Conservation (phyloP, 1,284 basidiomycete species). For the Apiotrichum brassicae region DNA sequence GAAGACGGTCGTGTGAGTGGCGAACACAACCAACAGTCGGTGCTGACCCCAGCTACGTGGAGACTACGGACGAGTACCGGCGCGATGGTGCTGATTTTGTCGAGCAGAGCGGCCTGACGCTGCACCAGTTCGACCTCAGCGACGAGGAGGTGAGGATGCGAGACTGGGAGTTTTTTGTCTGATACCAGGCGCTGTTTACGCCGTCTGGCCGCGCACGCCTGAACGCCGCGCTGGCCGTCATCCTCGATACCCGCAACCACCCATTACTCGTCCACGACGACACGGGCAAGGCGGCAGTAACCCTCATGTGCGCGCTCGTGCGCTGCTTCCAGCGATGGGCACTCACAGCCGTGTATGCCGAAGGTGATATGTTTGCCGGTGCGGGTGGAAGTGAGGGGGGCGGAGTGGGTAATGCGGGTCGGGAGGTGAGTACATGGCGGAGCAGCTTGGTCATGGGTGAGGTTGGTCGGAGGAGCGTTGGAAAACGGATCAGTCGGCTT, state of each 20-base stretch:
- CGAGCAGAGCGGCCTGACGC: conserved; percentile 17
- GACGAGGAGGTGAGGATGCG: conserved; percentile 22
- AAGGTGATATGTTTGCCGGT: conserved; percentile 45
- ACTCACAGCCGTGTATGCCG: conserved; percentile 38
- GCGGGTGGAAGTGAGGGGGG: conserved; percentile 42
- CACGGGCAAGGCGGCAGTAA: conserved; percentile 39
- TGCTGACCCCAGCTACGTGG: conserved; percentile 31
- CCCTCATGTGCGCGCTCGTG: conserved; percentile 35
- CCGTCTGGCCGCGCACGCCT: conserved; percentile 14
- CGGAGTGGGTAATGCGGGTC: conserved; percentile 37
- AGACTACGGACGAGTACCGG: conserved; percentile 33
- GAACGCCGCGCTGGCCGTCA: conserved; percentile 20
- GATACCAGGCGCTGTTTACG: conserved; percentile 23
- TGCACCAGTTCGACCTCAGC: conserved; percentile 34
- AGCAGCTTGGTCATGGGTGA: too few relatives aligned
- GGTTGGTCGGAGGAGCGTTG: too few relatives aligned
- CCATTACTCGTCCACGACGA: conserved; percentile 43
- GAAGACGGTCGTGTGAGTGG: conserved; percentile 40
- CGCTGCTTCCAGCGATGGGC: conserved; percentile 40
- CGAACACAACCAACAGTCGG: too few relatives aligned
- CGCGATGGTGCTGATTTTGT: conserved; percentile 38
- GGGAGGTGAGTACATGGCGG: conserved; percentile 36
- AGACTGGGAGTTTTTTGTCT: too few relatives aligned
- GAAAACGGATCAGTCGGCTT: too few relatives aligned
- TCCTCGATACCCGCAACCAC: conserved; percentile 39